Conservation (phyloP, 108 stramenopile genomes). For the Heterococcus sp. region DNA sequence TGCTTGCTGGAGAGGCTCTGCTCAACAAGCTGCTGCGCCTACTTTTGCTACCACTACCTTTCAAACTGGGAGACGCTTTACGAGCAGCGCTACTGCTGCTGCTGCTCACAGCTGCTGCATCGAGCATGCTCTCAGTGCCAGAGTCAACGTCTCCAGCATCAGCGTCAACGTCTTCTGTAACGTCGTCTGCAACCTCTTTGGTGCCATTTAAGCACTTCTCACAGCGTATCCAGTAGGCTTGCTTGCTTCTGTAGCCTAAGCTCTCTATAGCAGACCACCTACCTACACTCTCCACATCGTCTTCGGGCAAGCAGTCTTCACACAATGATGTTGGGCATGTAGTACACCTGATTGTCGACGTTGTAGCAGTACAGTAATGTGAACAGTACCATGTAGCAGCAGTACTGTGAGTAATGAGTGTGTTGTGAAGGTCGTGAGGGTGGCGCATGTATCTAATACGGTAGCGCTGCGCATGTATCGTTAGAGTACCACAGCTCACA, state of each 20-base stretch:
- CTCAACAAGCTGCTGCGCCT: not conserved
- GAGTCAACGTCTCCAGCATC: not conserved
- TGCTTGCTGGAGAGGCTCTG: not conserved
- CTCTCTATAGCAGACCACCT: conserved; percentile 26
- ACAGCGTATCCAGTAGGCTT: conserved; percentile 47
- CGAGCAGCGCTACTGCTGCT: not conserved
- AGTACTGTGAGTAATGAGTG: too few species aligned
- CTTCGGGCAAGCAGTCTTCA: conserved; percentile 73
- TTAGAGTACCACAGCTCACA: too few species aligned
- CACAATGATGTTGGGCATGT: conserved; percentile 70
- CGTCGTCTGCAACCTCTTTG: not conserved
- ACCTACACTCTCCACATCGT: conserved; percentile 42
- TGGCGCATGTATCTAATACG: too few species aligned
- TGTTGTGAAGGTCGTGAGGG: too few species aligned
- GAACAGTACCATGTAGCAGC: too few species aligned
- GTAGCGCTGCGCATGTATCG: too few species aligned
- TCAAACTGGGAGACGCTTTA: too few species aligned
- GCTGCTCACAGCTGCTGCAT: too few species aligned
- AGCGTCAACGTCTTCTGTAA: not conserved
- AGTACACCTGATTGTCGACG: too few species aligned
- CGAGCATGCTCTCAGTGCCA: not conserved
- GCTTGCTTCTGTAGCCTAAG: conserved; percentile 41
- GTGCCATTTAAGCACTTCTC: conserved; percentile 11
- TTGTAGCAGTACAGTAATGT: too few species aligned
- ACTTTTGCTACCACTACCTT: not conserved